Evolutionary conservation across 2,329 filamentous ascomycete species (phyloP), one percentile per base, ranked within the genome.

Genomic region (Pyrenophora teres): DNA sequence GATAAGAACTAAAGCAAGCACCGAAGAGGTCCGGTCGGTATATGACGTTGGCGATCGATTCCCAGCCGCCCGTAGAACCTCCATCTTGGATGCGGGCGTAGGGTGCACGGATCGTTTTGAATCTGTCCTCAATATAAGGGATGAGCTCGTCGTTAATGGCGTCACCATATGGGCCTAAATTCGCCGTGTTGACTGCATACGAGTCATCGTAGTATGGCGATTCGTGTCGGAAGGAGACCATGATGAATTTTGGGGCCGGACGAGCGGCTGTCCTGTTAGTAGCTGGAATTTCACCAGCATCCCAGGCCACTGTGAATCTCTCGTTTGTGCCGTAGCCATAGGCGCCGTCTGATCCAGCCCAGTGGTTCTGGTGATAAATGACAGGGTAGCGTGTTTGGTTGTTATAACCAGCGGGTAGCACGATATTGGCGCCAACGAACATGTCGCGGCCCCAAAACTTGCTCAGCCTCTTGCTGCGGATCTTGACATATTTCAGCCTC

Each of bases 61-160:
- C 65, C 73, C 72, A 75, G 4, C 73, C 73, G 6, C 73, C 73
- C 0, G 73, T 75, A 0, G 66, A 71, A 2, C 71, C 73, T 16
- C 72, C 73, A 23, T 73, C 67, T 36, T 74, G 72, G 12, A 76
- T 63, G 8, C 73, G 68, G 3, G 71, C 73, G 38, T 73, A 73
- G 0, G 73, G 71, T 13, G 63, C 60, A 6, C 61, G 57, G 31
- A 76, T 74, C 0, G 70, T 74, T 50, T 70, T 65, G 65, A 73
- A 76, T 1, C 38, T 62, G 8, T 54, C 43, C 30, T 75, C 72
- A 19, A 75, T 54, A 25, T 65, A 46, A 0, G 73, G 71, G 6
- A 75, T 65, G 2, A 75, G 61, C 42, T 75, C 73, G n/a, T 75
- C 71, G 52, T 75, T 75, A 57, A 75, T 67, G 1, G 72, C 72